phyloP scores from a whole-genome alignment of 805 yeast species.

The Clavispora santaluciae region DNA sequence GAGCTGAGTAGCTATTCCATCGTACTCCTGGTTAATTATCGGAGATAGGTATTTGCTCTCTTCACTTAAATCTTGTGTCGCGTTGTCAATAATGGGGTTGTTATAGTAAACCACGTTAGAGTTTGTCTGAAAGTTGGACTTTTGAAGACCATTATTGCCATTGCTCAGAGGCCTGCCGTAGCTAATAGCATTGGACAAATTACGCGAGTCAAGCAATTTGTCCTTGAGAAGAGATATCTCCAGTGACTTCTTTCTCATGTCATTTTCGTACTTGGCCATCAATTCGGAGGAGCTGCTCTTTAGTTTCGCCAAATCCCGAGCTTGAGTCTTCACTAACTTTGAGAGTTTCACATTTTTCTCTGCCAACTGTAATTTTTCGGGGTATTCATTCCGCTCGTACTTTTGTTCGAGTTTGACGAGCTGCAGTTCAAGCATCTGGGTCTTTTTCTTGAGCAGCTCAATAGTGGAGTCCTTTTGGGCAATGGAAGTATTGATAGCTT shows the following conservation, averaged over 20 bases:
- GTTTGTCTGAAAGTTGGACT: background rate
- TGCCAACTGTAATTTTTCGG: slow-evolving; percentile 17
- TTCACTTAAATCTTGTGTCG: slow-evolving; percentile 1
- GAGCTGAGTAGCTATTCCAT: slow-evolving; percentile 27
- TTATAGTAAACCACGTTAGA: slow-evolving; percentile 25
- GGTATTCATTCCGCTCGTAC: slow-evolving; percentile 10
- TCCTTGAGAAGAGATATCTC: slow-evolving; percentile 32
- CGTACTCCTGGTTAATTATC: slow-evolving; percentile 25
- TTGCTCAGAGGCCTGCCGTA: slow-evolving; percentile 22
- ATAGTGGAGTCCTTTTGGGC: slow-evolving; percentile 27
- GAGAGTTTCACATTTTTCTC: slow-evolving; percentile 10
- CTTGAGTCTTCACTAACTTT: slow-evolving; percentile 21
- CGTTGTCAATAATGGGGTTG: slow-evolving; percentile 24
- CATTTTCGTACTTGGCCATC: slow-evolving; percentile 31
- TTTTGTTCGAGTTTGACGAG: slow-evolving; percentile 15
- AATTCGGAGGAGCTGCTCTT: slow-evolving; percentile 27
- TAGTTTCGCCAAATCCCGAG: slow-evolving; percentile 25
- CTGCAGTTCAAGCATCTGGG: slow-evolving; percentile 20
- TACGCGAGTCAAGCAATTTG: slow-evolving; percentile 30
- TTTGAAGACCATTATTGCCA: slow-evolving; percentile 2
- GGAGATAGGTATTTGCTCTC: background rate
- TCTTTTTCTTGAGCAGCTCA: slow-evolving; percentile 17
- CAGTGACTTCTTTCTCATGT: slow-evolving; percentile 27
- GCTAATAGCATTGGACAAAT: slow-evolving; percentile 23
- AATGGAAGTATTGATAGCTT: slow-evolving; percentile 24